Base-by-base conservation (phyloP, 2,329 filamentous ascomycete genomes). In the Madurella fahalii region DNA sequence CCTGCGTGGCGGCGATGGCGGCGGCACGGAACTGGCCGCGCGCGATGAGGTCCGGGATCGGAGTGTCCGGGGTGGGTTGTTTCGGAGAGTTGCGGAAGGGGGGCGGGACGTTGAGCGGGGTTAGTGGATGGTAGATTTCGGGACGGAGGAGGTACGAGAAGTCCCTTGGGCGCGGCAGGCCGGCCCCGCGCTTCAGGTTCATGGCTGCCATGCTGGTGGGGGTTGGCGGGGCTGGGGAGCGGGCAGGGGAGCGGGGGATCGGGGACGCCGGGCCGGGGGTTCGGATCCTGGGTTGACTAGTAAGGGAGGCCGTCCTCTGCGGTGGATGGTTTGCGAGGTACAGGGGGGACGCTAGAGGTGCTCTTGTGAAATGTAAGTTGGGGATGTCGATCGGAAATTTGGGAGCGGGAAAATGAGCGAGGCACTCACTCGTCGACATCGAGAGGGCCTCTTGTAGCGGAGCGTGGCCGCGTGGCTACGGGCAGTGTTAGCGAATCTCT, bases 81-180 rank as follows among this genome's bases (percentile, higher is more conserved):
- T 85, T 77, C 17, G 83, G 70, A 0, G 89, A 81, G 59, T 82
- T 81, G 57, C 89, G 83, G 69, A 96, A 93, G 2, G 90, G 73
- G 0, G 75, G 65, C 0, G 84, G 82, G 12, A 85, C 71, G 58
- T 79, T 77, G 43, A 83, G 77, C 15, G 80, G 80, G 1, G 87
- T 85, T 20, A 96, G 77, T 1, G 87, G 84, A 67, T 96, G 92
- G 74, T 93, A 96, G 53, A 92, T 86, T 60, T 90, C 83, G 2
- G 89, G 85, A 17, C 86, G 83, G 11, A 94, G 81, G 44, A 96
- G 83, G 68, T 87, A 93, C 16, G 85, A 83, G 62, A 96, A 88
- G 73, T 95, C 87, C 64, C 89, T 87, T n/a, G 76, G 74, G 68
- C 53, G 73, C 65, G 5, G 61, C 64, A 44, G 51, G 61, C 17